These are phyloP conservation scores for Beta vulgaris DNA, from an alignment of 148 eudicot species.

Conservation along the genomic window DNA sequence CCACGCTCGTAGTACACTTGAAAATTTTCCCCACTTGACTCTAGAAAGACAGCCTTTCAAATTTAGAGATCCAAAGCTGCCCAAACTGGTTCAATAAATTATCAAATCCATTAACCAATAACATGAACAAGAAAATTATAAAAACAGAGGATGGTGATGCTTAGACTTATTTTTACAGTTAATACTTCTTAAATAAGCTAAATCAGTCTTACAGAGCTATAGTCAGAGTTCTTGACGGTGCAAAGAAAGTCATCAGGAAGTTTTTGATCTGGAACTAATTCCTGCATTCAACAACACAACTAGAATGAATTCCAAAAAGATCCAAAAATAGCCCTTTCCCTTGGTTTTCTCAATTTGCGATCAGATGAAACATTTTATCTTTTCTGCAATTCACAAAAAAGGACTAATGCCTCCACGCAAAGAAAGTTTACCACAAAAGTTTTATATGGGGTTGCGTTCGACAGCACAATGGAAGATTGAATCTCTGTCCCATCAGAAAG, in stretches of 20 bases:
- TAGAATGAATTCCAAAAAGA: neutral
- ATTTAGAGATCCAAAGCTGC: neutral
- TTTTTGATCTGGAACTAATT: slow-evolving; percentile 57
- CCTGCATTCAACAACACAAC: slow-evolving; percentile 46
- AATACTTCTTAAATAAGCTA: neutral
- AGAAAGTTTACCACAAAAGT: slow-evolving; percentile 71
- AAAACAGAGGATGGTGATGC: neutral
- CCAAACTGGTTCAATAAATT: neutral
- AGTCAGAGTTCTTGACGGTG: slow-evolving; percentile 62
- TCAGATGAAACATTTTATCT: neutral
- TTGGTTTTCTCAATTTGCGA: too few species aligned
- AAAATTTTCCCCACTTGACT: neutral
- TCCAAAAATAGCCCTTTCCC: too few species aligned
- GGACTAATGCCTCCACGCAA: slow-evolving; percentile 3
- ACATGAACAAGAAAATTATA: neutral
- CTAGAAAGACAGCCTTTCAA: neutral
- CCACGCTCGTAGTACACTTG: neutral
- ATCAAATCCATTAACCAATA: neutral
- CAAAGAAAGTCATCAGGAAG: slow-evolving; percentile 66
- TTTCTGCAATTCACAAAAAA: neutral
- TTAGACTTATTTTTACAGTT: slow-evolving; percentile 1
- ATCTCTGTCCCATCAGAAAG: slow-evolving; percentile 78
- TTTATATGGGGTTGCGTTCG: slow-evolving; percentile 88
- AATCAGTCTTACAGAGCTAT: slow-evolving; percentile 73
- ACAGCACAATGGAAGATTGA: slow-evolving; percentile 73